Evolutionary conservation across 306 rosid genomes (phyloP), one percentile per base, ranked within the genome.

Genomic region (Mimosa bimucronata): DNA sequence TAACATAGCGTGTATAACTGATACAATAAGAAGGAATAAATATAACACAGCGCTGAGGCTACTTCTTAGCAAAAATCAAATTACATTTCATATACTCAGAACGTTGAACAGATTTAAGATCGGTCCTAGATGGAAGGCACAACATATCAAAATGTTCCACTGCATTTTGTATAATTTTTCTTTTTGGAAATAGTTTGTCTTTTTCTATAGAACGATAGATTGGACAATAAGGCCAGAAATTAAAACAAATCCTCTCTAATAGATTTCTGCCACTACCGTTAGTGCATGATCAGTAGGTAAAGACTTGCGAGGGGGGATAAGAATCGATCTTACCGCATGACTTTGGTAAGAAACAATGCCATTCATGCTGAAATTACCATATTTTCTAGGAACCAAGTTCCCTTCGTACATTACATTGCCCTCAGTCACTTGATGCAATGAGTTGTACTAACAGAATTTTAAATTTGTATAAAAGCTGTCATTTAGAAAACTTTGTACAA

Each of bases 21-120:
- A 60, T 73, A 66, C 67, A 66, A 69, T 26, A 62, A 81, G 23
- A 37, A n/a, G 67, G 78, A 55, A 58, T 42, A 30, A 40, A 64
- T 75, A 38, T 58, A 69, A 45, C 37, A 55, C n/a, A 75, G 50
- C 48, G 71, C 65, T 55, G 29, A 13, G n/a, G 42, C 64, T 60
- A 31, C 73, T 44, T 73, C 45, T 44, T 50, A 67, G 67, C n/a
- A 70, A 68, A 11, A 15, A 12, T 21, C 23, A 57, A 45, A 48
- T 14, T 9, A 30, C 37, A 34, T 29, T 53, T 60, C 30, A 79
- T 23, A 1, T 60, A 26, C 16, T 26, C 68, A 38, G 44, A 75
- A 46, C 19, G n/a, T 26, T 50, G 62, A 66, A 18, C 45, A 71
- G 30, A 15, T 38, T 73, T 41, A 21, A 55, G 41, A 77, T 69